Base-by-base conservation (phyloP, 2,329 filamentous ascomycete species). In the Phoma sp. region DNA sequence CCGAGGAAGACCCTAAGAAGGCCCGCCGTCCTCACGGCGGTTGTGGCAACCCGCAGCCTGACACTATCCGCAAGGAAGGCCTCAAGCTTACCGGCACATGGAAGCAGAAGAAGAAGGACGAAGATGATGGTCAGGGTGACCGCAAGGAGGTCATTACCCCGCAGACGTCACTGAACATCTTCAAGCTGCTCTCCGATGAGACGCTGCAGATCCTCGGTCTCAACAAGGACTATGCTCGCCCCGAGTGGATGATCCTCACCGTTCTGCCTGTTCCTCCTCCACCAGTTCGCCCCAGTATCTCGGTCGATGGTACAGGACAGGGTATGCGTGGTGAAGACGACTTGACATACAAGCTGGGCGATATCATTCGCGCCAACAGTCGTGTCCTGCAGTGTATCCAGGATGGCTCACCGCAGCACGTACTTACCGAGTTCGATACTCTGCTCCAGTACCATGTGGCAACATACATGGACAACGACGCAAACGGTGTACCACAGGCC, bases 401-500 rank as follows among this genome's bases (percentile, higher is more conserved):
- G 54, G 92, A 97, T 75, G 95, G 95, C 52, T 93, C 93, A 3
- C 92, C 95, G 1, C 88, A 91, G 60, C 95, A 99, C 76, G 92
- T 98, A 62, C 86, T 92, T 14, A 85, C 87, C 54, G 95, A 99
- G 68, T 98, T 97, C 54, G 92, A 96, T 76, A 87, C 89, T 60
- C 80, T 99, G 26, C 81, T 99, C 30, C 96, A 99, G 73, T 99
- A 96, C 72, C 96, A 99, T 71, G 93, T 99, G 56, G 96, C 96
- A 36, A 99, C 96, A 1, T 96, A 97, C 78, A 99, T 99, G 96
- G 95, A 99, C 77, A 99, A 99, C 69, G 93, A 99, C 74, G 97
- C 98, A 77, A 95, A 96, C 60, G 93, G 93, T 42, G 88, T 96
- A 66, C 95, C 95, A 2, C 92, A 95, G 66, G 93, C 95, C 2